Conservation (phyloP, 192 early-diverging fungal genomes). For the Gonapodya sp. region DNA sequence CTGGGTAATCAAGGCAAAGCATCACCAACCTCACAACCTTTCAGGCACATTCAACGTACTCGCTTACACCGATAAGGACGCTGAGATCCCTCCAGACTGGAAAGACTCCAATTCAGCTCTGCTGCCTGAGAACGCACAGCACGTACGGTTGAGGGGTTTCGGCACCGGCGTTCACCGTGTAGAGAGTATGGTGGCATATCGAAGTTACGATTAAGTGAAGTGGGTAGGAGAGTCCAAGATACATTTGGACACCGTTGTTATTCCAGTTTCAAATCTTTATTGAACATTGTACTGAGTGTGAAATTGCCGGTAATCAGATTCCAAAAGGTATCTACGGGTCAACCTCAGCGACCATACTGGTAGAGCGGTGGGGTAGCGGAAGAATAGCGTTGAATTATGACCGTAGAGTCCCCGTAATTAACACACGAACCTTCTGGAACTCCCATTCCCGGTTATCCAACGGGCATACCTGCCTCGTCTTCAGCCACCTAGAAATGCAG, state of each 20-base stretch:
- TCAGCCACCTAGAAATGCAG: slow-evolving; percentile 96
- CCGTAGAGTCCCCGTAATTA: background rate
- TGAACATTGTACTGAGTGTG: background rate
- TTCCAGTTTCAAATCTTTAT: background rate
- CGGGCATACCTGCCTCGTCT: slow-evolving; percentile 91
- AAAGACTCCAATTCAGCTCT: slow-evolving; percentile 57
- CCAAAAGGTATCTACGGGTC: no score
- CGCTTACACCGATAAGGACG: slow-evolving; percentile 78
- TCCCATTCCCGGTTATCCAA: slow-evolving; percentile 98
- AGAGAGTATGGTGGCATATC: slow-evolving; percentile 79
- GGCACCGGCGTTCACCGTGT: slow-evolving; percentile 76
- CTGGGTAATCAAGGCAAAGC: background rate
- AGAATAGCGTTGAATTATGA: background rate
- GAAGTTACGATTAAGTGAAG: slow-evolving; percentile 49
- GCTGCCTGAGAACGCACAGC: slow-evolving; percentile 73
- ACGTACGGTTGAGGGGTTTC: slow-evolving; percentile 73
- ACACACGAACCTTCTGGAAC: slow-evolving; percentile 68
- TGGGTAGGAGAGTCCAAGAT: slow-evolving; percentile 19
- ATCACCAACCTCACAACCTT: background rate
- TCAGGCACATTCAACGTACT: slow-evolving; percentile 83
- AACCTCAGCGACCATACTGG: slow-evolving; percentile 11
- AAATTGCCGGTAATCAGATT: background rate
- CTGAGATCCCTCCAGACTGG: slow-evolving; percentile 79
- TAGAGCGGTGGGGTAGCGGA: background rate
- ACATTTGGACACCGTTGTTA: background rate